Evolutionary conservation across 345 rosid genomes (phyloP), one percentile per base, ranked within the genome.

Genomic region (Eucalyptus sp.): DNA sequence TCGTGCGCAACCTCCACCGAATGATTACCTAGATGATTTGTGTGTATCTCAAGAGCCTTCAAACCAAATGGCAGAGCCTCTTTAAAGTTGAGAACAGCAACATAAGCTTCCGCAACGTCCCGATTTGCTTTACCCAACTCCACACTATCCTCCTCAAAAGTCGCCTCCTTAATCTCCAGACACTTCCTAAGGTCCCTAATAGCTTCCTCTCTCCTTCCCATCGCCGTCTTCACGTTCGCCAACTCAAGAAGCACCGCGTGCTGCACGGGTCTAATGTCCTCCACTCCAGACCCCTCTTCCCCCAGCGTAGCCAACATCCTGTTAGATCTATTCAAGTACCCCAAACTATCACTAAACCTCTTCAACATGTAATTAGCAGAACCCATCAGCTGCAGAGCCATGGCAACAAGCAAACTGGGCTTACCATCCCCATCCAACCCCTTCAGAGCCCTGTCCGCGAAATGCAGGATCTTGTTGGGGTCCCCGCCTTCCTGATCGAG

Each of bases 141-240:
- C 89, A 91, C 91, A 71, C 99, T 93, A 88, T 93, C 98, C 90
- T 95, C 91, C 81, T 93, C 99, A 91, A 95, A 91, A 87, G 89
- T 93, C 94, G 93, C 87, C 89, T 93, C 97, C 89, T 97, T 98
- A 52, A 98, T 95, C 94, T 96, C 96, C 89, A 97, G 68, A 93
- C 96, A 93, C 94, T 94, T 95, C 90, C 93, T 93, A 87, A 95
- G 92, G 93, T 96, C 94, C 92, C 89, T 94, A 37, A 98, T 88
- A 76, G 99, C 99, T 92, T 97, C 99, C 90, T 98, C 99, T 88
- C 98, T 88, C 91, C 98, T 94, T 33, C 99, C 99, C 95, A 96
- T 94, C 7, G 98, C 98, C 1, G 97, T 95, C 92, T 98, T 96
- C 60, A 95, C 99, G 90, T 96, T 95, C 0, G 98, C 96, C 87